Percentiles rank a stretch among this genome's conserved stretches.
phyloP scores from a whole-genome alignment of 1,139 yeast species.

The Eremothecium cymbalariae region DNA sequence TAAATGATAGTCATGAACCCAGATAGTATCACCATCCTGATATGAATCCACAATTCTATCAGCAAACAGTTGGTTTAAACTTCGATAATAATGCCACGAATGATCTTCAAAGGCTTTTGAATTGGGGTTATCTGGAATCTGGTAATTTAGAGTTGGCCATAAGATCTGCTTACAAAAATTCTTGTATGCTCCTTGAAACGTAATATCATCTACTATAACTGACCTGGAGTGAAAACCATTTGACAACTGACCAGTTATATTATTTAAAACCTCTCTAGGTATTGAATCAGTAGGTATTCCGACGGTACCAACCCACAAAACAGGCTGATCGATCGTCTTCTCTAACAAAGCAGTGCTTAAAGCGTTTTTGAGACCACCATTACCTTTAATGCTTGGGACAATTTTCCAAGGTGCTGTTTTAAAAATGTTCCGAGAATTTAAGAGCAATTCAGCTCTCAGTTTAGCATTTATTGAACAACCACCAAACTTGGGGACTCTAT shows the following conservation, averaged over 20 bases:
- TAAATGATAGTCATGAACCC: constrained; percentile 94
- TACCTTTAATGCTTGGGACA: constrained; percentile 64
- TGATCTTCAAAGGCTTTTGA: constrained; percentile 93
- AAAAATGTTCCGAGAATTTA: constrained; percentile 48
- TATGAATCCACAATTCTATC: constrained; percentile 61
- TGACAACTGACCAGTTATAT: constrained; percentile 42
- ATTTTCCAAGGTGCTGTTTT: constrained; percentile 71
- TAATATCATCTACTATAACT: constrained; percentile 65
- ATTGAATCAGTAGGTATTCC: constrained; percentile 88
- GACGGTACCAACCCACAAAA: constrained; percentile 79
- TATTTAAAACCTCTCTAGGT: constrained; percentile 45
- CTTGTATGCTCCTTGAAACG: constrained; percentile 82
- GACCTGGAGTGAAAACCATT: constrained; percentile 51
- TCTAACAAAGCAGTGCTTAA: constrained; percentile 52
- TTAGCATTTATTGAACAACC: constrained; percentile 52
- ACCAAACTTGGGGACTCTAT: constrained; percentile 60
- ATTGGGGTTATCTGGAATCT: constrained; percentile 90
- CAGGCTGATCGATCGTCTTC: constrained; percentile 39
- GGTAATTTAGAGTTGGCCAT: constrained; percentile 97
- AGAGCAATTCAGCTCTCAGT: constrained; percentile 35
- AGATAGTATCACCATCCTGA: constrained; percentile 61
- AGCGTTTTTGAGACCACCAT: constrained; percentile 84
- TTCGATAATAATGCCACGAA: constrained; percentile 80
- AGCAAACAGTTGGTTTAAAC: constrained; percentile 72
- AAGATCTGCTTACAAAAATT: constrained; percentile 87